Base-by-base conservation (phyloP, 2,329 filamentous ascomycete genomes). In the Capronia coronata region DNA sequence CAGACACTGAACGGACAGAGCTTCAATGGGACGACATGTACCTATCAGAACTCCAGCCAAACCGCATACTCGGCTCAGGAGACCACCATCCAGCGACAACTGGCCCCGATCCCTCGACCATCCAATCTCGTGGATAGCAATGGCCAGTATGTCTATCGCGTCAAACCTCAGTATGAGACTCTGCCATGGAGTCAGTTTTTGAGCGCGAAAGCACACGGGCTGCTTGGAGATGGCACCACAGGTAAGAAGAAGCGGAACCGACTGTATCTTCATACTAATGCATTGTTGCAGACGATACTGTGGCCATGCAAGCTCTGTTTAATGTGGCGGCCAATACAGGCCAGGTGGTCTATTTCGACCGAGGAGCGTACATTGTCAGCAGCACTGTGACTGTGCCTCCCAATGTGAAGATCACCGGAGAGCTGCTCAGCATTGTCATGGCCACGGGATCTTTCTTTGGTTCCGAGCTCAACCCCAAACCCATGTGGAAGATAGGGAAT, bases 331-430 rank as follows among this genome's bases (percentile, higher is more conserved):
- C 70, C 2, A 29, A 37, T 4, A 62, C 67, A 0, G 57, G 42
- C 43, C 75, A 84, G 59, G 67, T 91, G 55, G 76, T 87, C 50
- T 90, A 82, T 69, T 84, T 91, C 58, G 84, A 87, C 62, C 82
- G 84, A 61, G 86, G 86, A 47, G 77, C 82, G 43, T 88, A 90
- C 65, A 66, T 86, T 47, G 71, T 90, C 59, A 82, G 78, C 37
- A 74, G 79, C 59, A 90, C 86, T 1, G 71, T 90, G 65, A 77
- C 78, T 58, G 75, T 90, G 7, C 86, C 86, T 49, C 58, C 63
- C 1, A 71, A 71, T 10, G 71, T 75, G 9, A 76, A 72, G 55
- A 78, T 86, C 48, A 72, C 82, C 2, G 82, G 82, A 11, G 80
- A 85, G 58, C 72, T 57, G 1, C 66, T 63, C 60, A 49, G 61